These are phyloP conservation scores for Myxozyma kluyveri DNA, from an alignment of 805 yeast genomes.

Conservation along the genomic window DNA sequence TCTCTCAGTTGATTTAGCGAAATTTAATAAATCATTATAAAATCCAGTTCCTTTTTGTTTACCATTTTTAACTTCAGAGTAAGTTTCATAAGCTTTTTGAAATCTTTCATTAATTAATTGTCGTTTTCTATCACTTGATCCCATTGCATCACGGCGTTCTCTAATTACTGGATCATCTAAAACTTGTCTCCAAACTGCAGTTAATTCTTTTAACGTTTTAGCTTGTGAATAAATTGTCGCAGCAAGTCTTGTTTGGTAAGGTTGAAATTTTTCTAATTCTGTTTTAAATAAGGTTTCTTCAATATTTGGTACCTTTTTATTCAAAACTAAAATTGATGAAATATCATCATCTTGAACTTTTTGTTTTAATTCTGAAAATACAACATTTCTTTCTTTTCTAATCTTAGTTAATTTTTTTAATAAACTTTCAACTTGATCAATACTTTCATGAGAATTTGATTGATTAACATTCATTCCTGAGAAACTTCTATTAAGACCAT, in stretches of 20 bases:
- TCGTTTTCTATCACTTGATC: constrained; percentile 35
- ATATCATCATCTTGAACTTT: constrained; percentile 75
- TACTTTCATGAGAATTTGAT: background rate
- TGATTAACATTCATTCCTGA: background rate
- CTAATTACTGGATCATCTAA: constrained; percentile 47
- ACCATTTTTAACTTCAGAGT: constrained; percentile 61
- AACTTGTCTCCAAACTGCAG: constrained; percentile 47
- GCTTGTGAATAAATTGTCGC: constrained; percentile 65
- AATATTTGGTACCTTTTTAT: constrained; percentile 55
- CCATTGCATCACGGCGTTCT: constrained; percentile 43
- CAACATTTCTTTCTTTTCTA: constrained; percentile 59
- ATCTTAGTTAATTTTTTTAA: constrained; percentile 61
- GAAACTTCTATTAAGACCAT: background rate
- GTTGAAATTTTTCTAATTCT: constrained; percentile 74
- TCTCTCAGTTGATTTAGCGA: constrained; percentile 37
- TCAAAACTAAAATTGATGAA: constrained; percentile 66
- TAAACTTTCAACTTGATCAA: constrained; percentile 54
- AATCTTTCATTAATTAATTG: constrained; percentile 44
- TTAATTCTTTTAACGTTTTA: constrained; percentile 46
- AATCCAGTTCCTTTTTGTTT: constrained; percentile 59
- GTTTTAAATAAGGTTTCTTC: constrained; percentile 60
- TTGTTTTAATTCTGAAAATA: constrained; percentile 63
- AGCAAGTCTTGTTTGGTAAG: constrained; percentile 63
- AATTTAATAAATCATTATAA: constrained; percentile 51
- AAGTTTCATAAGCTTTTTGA: constrained; percentile 52